Percentiles rank a stretch among this genome's conserved stretches.
These are phyloP conservation scores for Xylogone sp. DNA, from an alignment of 2,329 filamentous ascomycete species.

Conservation along the genomic window DNA sequence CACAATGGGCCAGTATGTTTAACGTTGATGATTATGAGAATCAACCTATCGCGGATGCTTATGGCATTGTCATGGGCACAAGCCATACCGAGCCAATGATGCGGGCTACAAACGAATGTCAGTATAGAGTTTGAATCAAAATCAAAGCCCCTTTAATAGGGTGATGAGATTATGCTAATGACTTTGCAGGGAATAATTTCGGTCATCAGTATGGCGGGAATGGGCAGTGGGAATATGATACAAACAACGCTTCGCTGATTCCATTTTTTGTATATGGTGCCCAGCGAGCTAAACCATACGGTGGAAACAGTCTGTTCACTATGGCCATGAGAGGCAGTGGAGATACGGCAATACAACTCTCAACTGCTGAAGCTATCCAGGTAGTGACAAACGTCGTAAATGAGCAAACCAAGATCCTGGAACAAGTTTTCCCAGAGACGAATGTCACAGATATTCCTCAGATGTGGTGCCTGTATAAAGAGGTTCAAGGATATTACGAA, in stretches of 20 bases:
- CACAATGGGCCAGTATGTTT: constrained; percentile 69
- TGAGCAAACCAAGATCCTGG: constrained; percentile 56
- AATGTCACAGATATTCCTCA: constrained; percentile 52
- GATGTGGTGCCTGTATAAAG: constrained; percentile 72
- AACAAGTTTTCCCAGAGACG: constrained; percentile 45
- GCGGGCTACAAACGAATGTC: constrained; percentile 55
- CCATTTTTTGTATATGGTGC: constrained; percentile 67
- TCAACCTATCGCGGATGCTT: constrained; percentile 68
- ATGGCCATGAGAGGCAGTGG: constrained; percentile 68
- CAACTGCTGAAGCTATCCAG: constrained; percentile 51
- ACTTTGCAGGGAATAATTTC: constrained; percentile 27
- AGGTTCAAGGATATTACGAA: constrained; percentile 67
- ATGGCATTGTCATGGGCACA: constrained; percentile 68
- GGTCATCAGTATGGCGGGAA: constrained; percentile 30
- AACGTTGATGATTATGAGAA: constrained; percentile 67
- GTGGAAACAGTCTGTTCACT: constrained; percentile 61
- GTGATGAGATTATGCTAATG: not conserved
- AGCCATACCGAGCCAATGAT: constrained; percentile 71
- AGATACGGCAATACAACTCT: constrained; percentile 55
- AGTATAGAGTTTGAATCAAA: constrained; percentile 29
- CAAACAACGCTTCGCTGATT: constrained; percentile 65
- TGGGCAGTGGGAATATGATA: constrained; percentile 66
- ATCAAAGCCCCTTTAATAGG: not conserved
- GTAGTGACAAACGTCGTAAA: constrained; percentile 58
- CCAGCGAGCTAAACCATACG: constrained; percentile 60